Base-by-base conservation (phyloP, 73 alveolate species). In the Stentor roeselii region DNA sequence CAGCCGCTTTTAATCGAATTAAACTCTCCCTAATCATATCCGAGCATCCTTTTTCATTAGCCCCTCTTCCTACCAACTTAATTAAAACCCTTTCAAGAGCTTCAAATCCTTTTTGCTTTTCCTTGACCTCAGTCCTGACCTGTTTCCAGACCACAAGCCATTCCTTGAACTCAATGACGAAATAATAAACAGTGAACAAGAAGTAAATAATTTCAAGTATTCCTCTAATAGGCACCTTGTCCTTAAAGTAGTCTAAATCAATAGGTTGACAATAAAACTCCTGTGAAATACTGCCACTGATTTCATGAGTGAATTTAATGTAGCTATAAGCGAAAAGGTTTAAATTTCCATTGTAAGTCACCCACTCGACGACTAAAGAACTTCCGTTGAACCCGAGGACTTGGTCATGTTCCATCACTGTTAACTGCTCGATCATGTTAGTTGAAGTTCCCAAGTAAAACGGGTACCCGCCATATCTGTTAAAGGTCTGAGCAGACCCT, bases 351-450 rank as follows among this genome's bases (percentile, higher is more conserved):
- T 86, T 89, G 59, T 78, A 89, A 59, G 59, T 61, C 11, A 86
- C 82, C 42, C 58, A 78, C 34, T 90, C 95, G 42, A 42, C 85
- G 75, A 87, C 84, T 59, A 39, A 36, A 76, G 84, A 85, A 78
- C 90, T 76, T 42, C 83, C 86, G 78, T 58, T 59, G 30, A 40
- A 31, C 21, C 85, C 31, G 31, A 83, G 11, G 34, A 50, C 0
- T 1, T 75, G 38, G 1, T 83, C 86, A 6, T 60, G 30, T 41
- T 61, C 41, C 27, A 67, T 27, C 0, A 0, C 34, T 21, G 14
- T 0, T 21, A 67, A 67, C 11, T 36, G 27, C 27, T 67, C 34
- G 21, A 27, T 67, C 67, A 50, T 50, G 30, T 50, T 21, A 50
- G 6, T 50, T 21, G 6, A 21, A 11, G 67, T 50, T 21, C 30